These are phyloP conservation scores for Gardenia jasminoides DNA, from an alignment of 257 asterid genomes.

Conservation along the genomic window DNA sequence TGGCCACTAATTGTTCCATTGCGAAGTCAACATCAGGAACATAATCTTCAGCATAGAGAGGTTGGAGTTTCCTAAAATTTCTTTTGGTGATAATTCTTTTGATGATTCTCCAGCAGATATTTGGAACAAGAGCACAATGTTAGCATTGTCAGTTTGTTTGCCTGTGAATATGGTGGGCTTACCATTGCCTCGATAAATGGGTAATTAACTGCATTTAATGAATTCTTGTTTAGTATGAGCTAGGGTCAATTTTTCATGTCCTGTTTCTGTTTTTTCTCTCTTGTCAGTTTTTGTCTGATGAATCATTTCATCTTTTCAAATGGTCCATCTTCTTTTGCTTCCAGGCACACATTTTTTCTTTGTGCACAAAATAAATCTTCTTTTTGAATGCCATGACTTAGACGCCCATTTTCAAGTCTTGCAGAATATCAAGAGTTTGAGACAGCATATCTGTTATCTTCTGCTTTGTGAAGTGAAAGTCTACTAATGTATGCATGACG, in stretches of 20 bases:
- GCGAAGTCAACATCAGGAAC: neutral
- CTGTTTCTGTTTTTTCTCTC: neutral
- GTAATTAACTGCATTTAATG: neutral
- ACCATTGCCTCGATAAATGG: neutral
- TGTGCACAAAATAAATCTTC: neutral
- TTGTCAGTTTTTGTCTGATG: neutral
- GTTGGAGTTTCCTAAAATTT: neutral
- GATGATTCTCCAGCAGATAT: no score
- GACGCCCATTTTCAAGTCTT: neutral
- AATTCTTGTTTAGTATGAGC: neutral
- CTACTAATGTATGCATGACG: neutral
- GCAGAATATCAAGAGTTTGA: neutral
- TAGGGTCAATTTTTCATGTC: neutral
- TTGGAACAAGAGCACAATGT: neutral
- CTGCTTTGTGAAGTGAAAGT: neutral
- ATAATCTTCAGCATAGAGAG: neutral
- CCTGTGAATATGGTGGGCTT: neutral
- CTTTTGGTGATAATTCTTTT: neutral
- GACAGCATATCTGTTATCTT: neutral
- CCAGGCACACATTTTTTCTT: neutral
- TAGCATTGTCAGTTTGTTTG: neutral
- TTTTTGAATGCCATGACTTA: neutral
- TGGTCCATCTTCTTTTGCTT: neutral
- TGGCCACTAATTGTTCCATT: neutral
- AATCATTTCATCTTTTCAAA: neutral